Conservation (phyloP, 2,329 filamentous ascomycete species). For the Cladosporium halotolerans region DNA sequence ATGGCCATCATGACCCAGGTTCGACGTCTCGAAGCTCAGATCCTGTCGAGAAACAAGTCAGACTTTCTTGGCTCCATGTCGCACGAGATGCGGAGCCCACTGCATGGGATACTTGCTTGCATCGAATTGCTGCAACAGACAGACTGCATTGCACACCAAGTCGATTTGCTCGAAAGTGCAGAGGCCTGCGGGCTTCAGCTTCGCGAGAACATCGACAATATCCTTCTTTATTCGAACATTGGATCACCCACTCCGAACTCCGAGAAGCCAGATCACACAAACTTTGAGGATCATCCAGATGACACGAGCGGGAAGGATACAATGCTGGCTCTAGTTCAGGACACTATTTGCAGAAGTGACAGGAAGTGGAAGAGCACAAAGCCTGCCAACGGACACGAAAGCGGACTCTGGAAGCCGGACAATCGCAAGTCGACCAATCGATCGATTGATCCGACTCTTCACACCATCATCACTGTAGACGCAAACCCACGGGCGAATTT, state of each 20-base stretch:
- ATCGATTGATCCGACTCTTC: background rate
- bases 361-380: conserved; percentile 15
- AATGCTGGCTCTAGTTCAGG: conserved; percentile 41
- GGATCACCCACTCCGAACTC: conserved; percentile 15
- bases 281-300: conserved; percentile 27
- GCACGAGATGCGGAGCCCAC: conserved; percentile 31
- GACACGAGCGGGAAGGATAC: conserved; percentile 38
- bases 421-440: background rate
- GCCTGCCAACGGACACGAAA: background rate
- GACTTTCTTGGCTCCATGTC: conserved; percentile 37
- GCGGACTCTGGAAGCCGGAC: background rate
- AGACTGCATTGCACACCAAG: conserved; percentile 16
- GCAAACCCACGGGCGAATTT: conserved; percentile 3
- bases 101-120: conserved; percentile 23
- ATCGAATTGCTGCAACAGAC: conserved; percentile 36
- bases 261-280: conserved; percentile 19
- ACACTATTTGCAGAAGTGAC: conserved; percentile 28
- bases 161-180: conserved; percentile 19
- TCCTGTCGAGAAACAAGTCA: conserved; percentile 33
- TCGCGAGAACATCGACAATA: conserved; percentile 37
- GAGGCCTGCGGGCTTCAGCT: conserved; percentile 36
- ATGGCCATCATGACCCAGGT: conserved; percentile 54
- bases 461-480: conserved; percentile 5
- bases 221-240: conserved; percentile 38
- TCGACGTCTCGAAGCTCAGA: conserved; percentile 46